Conservation (phyloP, 1,284 basidiomycete species). For the Ustilago crameri region DNA sequence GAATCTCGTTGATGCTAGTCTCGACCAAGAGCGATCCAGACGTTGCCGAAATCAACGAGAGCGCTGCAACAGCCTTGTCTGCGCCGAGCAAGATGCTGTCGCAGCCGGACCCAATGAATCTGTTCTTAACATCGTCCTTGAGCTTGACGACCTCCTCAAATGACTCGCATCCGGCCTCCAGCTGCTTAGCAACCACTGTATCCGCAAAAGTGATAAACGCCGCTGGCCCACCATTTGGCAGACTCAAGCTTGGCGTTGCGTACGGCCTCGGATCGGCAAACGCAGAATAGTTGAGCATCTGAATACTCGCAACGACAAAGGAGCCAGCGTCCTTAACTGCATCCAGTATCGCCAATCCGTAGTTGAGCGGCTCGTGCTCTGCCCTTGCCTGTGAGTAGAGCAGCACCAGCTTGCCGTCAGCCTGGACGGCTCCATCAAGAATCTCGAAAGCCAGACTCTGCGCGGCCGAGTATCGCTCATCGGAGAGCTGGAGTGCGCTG, state of each 20-base stretch:
- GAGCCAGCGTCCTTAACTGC: slow-evolving; percentile 34
- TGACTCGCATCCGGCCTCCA: slow-evolving; percentile 27
- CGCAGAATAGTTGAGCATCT: slow-evolving; percentile 28
- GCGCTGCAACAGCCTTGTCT: slow-evolving; percentile 28
- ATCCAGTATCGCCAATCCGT: slow-evolving; percentile 46
- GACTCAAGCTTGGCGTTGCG: slow-evolving; percentile 49
- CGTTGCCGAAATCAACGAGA: slow-evolving; percentile 61
- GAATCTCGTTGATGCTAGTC: slow-evolving; percentile 35
- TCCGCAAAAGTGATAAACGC: slow-evolving; percentile 61
- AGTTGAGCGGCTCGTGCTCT: slow-evolving; percentile 32
- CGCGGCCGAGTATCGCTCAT: slow-evolving; percentile 52
- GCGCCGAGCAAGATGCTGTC: slow-evolving; percentile 24
- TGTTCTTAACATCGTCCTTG: slow-evolving; percentile 59
- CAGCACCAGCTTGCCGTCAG: slow-evolving; percentile 42
- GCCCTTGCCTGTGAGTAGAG: slow-evolving; percentile 45
- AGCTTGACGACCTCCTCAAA: slow-evolving; percentile 68
- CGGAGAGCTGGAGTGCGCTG: slow-evolving; percentile 42
- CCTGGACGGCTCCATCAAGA: slow-evolving; percentile 37
- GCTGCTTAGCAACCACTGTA: slow-evolving; percentile 53
- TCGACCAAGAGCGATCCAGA: slow-evolving; percentile 60
- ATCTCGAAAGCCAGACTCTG: slow-evolving; percentile 38
- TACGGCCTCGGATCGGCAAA: slow-evolving; percentile 57
- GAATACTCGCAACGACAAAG: slow-evolving; percentile 35
- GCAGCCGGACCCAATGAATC: slow-evolving; percentile 64
- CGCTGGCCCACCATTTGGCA: slow-evolving; percentile 59